Base-by-base conservation (phyloP, 1,284 basidiomycete genomes). In the Sparassis latifolia region DNA sequence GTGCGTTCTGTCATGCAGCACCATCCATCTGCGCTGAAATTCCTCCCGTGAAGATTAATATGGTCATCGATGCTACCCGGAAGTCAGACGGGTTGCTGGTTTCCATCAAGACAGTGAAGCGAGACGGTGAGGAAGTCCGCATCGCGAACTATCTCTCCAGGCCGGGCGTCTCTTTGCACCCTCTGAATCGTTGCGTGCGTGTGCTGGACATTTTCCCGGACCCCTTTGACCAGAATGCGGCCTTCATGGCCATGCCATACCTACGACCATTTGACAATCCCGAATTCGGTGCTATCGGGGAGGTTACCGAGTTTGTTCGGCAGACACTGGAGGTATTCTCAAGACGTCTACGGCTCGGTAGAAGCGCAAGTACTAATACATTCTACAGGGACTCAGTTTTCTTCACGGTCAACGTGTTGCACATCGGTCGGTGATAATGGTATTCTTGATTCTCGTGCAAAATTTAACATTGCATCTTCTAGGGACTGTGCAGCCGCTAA, bases 161-260 rank as follows among this genome's bases (percentile, higher is more conserved):
- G 2, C 37, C 42, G 3, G 48, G 45, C 2, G 29, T 60, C 0
- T 35, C 52, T 0, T 10, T 51, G 1, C 64, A 69, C 31, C 58
- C 63, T 0, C 28, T 50, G 3, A 69, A 69, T 33, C 68, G 65
- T 45, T 61, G 58, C 28, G 63, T 69, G 2, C 68, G 65, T 2
- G 58, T 70, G 9, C 42, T 70, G 2, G 68, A 69, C 31, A 45
- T 55, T 1, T 57, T 69, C n/a, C 47, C 38, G 1, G 62, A 66
- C 32, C 9, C 44, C 0, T 44, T 48, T 1, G 57, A 62, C 6
- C 29, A 46, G 1, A 37, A 40, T 0, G 46, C 58, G 1, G 56
- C 57, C 0, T 61, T 58, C 33, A 37, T 69, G 4, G 64, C 68
- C 3, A 64, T 69, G 62, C 68, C 67, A 1, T 60, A 67, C 27